These are phyloP conservation scores for Cadophora malorum DNA, from an alignment of 2,329 filamentous ascomycete species.

Conservation along the genomic window DNA sequence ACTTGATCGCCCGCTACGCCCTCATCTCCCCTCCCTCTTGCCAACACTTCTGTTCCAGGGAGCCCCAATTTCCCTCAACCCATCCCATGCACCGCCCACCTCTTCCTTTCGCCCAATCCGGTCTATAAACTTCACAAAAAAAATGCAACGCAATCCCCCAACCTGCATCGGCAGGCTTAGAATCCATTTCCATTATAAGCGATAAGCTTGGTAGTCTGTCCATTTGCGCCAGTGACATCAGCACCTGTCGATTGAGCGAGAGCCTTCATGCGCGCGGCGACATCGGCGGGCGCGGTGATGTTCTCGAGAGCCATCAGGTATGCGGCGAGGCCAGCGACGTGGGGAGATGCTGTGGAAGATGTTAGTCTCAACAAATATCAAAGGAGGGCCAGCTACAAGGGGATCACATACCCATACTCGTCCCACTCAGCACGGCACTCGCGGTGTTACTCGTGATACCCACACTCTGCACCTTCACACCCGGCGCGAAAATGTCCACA, in stretches of 20 bases:
- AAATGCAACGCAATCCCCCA: neutral
- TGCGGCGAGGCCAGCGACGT: conserved; percentile 70
- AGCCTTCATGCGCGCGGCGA: conserved; percentile 47
- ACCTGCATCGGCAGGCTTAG: conserved; percentile 16
- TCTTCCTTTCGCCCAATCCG: too few species aligned
- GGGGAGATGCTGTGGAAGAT: conserved; percentile 60
- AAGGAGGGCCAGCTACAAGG: neutral
- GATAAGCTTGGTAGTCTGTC: conserved; percentile 57
- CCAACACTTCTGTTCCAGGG: too few species aligned
- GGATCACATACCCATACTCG: conserved; percentile 61
- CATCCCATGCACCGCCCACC: neutral
- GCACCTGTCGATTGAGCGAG: conserved; percentile 46
- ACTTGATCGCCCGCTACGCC: neutral
- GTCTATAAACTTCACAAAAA: neutral
- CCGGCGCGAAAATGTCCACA: conserved; percentile 60
- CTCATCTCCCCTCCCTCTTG: neutral
- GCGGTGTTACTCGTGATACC: conserved; percentile 52
- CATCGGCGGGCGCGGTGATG: conserved; percentile 48
- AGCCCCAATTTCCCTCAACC: neutral
- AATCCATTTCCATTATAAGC: conserved; percentile 59
- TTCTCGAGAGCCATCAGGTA: conserved; percentile 64
- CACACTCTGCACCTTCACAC: conserved; percentile 53
- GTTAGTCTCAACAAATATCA: too few species aligned
- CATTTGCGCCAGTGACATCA: conserved; percentile 49
- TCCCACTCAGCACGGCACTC: conserved; percentile 60